A percentile compares a stretch with the other conserved stretches of the same genome.
Conservation (phyloP, 768 basidiomycete species). For the Mycena filopes region DNA sequence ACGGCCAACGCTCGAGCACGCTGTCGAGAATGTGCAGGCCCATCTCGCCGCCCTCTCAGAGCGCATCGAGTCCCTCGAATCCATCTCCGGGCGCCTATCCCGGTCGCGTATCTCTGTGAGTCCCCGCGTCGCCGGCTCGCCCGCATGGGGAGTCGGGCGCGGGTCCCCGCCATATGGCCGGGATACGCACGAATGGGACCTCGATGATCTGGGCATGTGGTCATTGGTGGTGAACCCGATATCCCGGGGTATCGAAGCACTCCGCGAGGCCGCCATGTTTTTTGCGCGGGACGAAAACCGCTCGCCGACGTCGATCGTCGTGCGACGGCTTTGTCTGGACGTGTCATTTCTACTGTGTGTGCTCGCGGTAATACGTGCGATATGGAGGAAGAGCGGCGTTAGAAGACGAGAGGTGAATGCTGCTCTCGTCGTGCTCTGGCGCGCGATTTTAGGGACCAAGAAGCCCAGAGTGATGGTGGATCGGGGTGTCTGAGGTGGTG, state of each 20-base stretch:
- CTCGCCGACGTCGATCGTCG: conserved; percentile 73
- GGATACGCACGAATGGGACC: conserved; percentile 63
- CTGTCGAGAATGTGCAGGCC: conserved; percentile 82
- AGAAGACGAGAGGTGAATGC: conserved; percentile 74
- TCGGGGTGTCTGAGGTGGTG: conserved; percentile 52
- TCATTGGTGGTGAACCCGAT: conserved; percentile 75
- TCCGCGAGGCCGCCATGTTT: conserved; percentile 66
- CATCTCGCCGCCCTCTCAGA: conserved; percentile 86
- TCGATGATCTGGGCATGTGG: conserved; percentile 90
- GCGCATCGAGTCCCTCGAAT: conserved; percentile 79
- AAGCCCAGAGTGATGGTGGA: conserved; percentile 59
- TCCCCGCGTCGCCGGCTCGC: conserved; percentile 51
- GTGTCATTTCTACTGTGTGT: conserved; percentile 77
- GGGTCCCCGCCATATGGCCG: conserved; percentile 53
- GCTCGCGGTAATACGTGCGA: conserved; percentile 62
- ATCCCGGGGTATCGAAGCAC: conserved; percentile 56
- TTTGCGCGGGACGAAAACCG: conserved; percentile 68
- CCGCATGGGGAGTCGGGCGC: conserved; percentile 51
- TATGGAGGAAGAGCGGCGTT: conserved; percentile 77
- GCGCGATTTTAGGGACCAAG: conserved; percentile 71
- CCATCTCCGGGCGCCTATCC: conserved; percentile 51
- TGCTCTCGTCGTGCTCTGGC: conserved; percentile 76
- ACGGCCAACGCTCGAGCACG: conserved; percentile 71
- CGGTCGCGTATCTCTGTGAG: conserved; percentile 53
- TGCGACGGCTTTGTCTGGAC: conserved; percentile 82